A percentile compares a stretch with the other conserved stretches of the same genome.
Evolutionary conservation across 129 eudicot species (phyloP).

Genomic region (Solidago caesia): DNA sequence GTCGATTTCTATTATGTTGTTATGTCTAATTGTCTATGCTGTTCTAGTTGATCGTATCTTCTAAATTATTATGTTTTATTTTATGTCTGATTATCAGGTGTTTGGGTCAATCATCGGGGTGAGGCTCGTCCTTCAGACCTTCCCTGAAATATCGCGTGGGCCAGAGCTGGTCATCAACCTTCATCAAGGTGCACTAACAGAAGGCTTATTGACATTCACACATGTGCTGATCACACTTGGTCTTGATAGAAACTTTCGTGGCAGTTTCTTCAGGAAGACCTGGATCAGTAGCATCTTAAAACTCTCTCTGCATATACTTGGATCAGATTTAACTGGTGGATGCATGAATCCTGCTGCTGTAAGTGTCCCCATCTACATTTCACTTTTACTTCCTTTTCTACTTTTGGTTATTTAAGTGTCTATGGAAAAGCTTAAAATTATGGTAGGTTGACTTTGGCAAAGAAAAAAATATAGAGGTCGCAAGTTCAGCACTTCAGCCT

Average conservation of each 20-base stretch:
- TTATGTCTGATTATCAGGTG: constrained; percentile 40
- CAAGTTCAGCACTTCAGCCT: not conserved
- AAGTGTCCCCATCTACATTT: constrained; percentile 32
- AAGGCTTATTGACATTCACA: constrained; percentile 69
- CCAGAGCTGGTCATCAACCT: constrained; percentile 69
- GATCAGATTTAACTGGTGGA: constrained; percentile 88
- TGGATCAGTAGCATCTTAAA: constrained; percentile 84
- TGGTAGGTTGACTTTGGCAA: not conserved
- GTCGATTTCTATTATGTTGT: not conserved
- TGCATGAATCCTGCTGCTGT: constrained; percentile 96
- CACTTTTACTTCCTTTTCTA: not conserved
- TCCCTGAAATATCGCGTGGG: constrained; percentile 68
- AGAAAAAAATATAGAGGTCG: not conserved
- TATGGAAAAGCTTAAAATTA: not conserved
- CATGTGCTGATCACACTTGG: constrained; percentile 57
- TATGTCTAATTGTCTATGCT: not conserved
- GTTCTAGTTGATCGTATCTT: constrained; percentile 5
- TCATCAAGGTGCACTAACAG: constrained; percentile 77
- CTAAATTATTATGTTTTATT: not conserved
- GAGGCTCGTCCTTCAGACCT: constrained; percentile 44
- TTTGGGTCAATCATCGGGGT: constrained; percentile 71
- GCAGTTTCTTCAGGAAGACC: constrained; percentile 67
- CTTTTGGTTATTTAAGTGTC: not conserved
- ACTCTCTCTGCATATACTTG: constrained; percentile 75
- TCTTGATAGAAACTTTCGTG: constrained; percentile 46